phyloP scores from a whole-genome alignment of 371 early-diverging fungal genomes.

The Blakeslea trispora region DNA sequence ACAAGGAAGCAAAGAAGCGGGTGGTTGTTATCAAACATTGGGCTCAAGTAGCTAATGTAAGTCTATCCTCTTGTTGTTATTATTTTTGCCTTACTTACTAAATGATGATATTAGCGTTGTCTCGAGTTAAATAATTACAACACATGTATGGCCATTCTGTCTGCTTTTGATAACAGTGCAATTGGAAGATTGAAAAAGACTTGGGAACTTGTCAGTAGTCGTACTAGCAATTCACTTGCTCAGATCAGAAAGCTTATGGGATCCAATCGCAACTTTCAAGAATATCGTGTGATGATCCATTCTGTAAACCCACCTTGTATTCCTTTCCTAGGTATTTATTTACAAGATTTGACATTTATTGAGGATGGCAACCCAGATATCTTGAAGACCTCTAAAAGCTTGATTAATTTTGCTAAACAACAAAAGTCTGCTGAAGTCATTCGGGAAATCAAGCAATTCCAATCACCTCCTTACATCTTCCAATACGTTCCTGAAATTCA shows the following conservation, averaged over 20 bases:
- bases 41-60: slow-evolving; percentile 79
- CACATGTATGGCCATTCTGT: slow-evolving; percentile 87
- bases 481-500: slow-evolving; percentile 80
- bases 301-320: slow-evolving; percentile 89
- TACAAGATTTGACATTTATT: slow-evolving; percentile 93
- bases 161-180: slow-evolving; percentile 87
- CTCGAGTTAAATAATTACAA: slow-evolving; percentile 88
- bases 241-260: slow-evolving; percentile 72
- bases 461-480: slow-evolving; percentile 81
- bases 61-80: background rate
- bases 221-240: slow-evolving; percentile 54
- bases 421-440: slow-evolving; percentile 87
- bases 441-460: slow-evolving; percentile 92
- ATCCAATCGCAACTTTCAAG: slow-evolving; percentile 80
- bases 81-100: background rate
- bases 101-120: slow-evolving; percentile 51
- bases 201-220: slow-evolving; percentile 72
- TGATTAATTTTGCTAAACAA: slow-evolving; percentile 93
- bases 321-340: slow-evolving; percentile 87
- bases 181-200: slow-evolving; percentile 90
- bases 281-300: slow-evolving; percentile 86
- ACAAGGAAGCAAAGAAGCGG: slow-evolving; percentile 80
- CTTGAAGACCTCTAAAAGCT: slow-evolving; percentile 53
- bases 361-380: slow-evolving; percentile 90
- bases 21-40: slow-evolving; percentile 80